phyloP scores from a whole-genome alignment of 73 alveolate genomes.

The Paramecium sonneborni region DNA sequence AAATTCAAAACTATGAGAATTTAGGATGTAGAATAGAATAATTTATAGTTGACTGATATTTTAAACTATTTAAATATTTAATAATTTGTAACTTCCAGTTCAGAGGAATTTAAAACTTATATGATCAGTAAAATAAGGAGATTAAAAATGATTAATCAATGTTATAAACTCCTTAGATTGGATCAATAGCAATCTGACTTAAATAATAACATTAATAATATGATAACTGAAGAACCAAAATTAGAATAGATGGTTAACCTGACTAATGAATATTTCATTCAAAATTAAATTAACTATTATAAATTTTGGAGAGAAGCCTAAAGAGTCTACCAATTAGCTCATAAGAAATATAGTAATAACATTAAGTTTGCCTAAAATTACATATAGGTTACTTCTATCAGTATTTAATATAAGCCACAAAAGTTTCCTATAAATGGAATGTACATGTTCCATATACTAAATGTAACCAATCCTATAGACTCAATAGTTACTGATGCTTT shows the following conservation, averaged over 20 bases:
- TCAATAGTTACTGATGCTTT: background rate
- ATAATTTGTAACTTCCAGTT: background rate
- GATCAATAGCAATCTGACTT: background rate
- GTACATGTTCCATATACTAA: background rate
- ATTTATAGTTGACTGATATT: background rate
- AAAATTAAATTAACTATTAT: background rate
- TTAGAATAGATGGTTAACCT: background rate
- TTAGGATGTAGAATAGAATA: background rate
- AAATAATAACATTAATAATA: background rate
- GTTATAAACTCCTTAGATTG: background rate
- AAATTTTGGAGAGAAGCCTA: conserved; percentile 30
- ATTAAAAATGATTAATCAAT: background rate
- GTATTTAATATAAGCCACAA: conserved; percentile 3
- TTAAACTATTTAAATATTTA: background rate
- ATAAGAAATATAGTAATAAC: background rate
- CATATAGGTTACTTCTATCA: background rate
- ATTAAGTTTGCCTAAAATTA: conserved; percentile 8
- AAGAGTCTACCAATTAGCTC: conserved; percentile 6
- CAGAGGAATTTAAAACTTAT: background rate
- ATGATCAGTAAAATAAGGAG: conserved; percentile 1
- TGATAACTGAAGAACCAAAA: background rate
- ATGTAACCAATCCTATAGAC: background rate
- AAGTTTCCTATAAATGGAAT: background rate
- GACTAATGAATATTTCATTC: background rate
- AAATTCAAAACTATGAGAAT: background rate